These are phyloP conservation scores for Hyaloperonospora brassicae DNA, from an alignment of 352 stramenopile species.

Conservation along the genomic window DNA sequence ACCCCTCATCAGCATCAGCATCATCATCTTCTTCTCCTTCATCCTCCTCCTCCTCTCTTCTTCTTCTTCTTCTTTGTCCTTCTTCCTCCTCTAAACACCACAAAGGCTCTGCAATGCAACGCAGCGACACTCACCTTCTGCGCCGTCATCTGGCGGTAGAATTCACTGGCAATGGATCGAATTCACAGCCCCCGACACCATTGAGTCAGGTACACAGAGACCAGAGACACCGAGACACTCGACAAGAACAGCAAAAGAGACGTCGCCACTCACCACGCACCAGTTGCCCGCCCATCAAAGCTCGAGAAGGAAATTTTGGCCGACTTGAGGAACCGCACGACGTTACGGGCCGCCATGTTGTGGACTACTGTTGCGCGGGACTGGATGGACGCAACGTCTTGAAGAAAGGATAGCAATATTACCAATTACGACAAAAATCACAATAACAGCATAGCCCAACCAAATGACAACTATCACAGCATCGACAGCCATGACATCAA, in stretches of 20 bases:
- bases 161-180: conserved; percentile 40
- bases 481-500: too few relatives aligned
- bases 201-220: background rate
- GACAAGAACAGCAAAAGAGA: too few relatives aligned
- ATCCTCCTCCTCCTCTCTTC: too few relatives aligned
- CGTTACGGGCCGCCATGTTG: conserved; percentile 70
- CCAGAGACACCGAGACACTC: background rate
- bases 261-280: conserved; percentile 49
- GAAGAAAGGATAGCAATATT: too few relatives aligned
- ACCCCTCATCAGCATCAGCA: too few relatives aligned
- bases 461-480: too few relatives aligned
- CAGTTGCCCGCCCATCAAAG: conserved; percentile 63
- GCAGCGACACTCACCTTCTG: conserved; percentile 29
- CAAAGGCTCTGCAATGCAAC: conserved; percentile 1
- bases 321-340: conserved; percentile 82
- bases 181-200: too few relatives aligned
- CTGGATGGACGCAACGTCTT: too few relatives aligned
- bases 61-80: background rate
- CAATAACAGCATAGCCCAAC: too few relatives aligned
- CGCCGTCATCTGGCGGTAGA: conserved; percentile 76
- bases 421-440: too few relatives aligned
- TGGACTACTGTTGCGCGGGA: too few relatives aligned
- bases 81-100: conserved; percentile 12
- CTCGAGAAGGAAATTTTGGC: conserved; percentile 80
- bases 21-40: too few relatives aligned